Evolutionary conservation across 2,329 filamentous ascomycete genomes (phyloP), one percentile per base, ranked within the genome.

Genomic region (Graphilbum fragrans): DNA sequence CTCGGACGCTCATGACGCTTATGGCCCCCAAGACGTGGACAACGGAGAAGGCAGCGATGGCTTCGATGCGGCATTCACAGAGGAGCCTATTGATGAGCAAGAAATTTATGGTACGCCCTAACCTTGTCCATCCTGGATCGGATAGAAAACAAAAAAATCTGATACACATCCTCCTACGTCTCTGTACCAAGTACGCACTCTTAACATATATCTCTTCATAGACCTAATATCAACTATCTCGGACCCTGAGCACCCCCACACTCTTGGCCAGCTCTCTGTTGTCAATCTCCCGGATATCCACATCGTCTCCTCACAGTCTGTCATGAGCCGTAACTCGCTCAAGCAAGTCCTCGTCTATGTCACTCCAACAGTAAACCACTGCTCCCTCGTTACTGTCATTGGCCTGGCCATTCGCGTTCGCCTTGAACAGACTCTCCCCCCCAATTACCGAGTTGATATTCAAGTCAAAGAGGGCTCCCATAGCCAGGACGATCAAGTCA

Each of bases 381-480:
- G 92, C 67, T 94, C 86, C 39, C 74, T 98, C 33, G 92, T 92
- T 25, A 98, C 92, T 0, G 87, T 98, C 45, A 94, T 98, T 53
- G 92, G 92, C 1, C 72, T 98, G 16, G 92, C 88, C 14, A 86
- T 98, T 19, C 78, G 92, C 35, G 88, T 95, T 34, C 77, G 92
- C 20, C 72, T 98, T 20, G 88, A 96, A 64, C 83, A 94, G 59
- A 82, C 85, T 11, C 69, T 98, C 44, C 92, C 92, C 3, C 85
- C 92, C 27, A 84, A 90, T 54, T 98, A 92, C 60, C 77, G 92
- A 31, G 74, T 96, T 39, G 88, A 96, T 59, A 86, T 96, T 36
- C 77, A 81, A 52, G 94, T 95, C 61, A 95, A 96, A 61, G 83
- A 94, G 62, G 90, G 88, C 47, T 92, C 87, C n/a, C 92, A 96